Evolutionary conservation across 306 rosid genomes (phyloP).

Genomic region (Gastrolobium villosum): DNA sequence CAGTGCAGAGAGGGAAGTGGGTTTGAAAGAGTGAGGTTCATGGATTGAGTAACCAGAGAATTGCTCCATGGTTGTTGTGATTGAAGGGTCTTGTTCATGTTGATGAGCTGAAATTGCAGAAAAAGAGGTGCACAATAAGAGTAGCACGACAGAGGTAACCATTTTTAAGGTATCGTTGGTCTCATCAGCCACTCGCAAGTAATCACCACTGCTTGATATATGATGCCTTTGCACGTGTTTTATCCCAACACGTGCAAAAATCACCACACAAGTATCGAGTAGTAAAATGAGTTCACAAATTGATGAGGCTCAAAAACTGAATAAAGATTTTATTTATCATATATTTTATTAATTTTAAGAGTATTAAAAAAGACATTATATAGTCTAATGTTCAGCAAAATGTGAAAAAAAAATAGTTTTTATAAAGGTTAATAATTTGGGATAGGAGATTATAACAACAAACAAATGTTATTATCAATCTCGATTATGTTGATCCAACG

Average conservation of each 20-base stretch:
- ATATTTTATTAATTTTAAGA: too few relatives aligned
- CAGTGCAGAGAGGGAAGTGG: conserved; percentile 58
- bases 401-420: too few relatives aligned
- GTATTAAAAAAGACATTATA: too few relatives aligned
- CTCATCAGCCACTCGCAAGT: not conserved
- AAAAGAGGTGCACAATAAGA: conserved; percentile 46
- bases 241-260: conserved; percentile 12
- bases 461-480: too few relatives aligned
- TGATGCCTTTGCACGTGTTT: conserved; percentile 37
- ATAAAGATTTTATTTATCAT: too few relatives aligned
- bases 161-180: conserved; percentile 31
- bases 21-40: conserved; percentile 56
- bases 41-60: conserved; percentile 87
- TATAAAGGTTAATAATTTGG: too few relatives aligned
- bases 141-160: conserved; percentile 41
- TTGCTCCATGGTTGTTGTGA: conserved; percentile 83
- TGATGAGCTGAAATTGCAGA: conserved; percentile 54
- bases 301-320: too few relatives aligned
- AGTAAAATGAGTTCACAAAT: too few relatives aligned
- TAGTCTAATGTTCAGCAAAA: too few relatives aligned
- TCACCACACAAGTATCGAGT: not conserved
- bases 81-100: conserved; percentile 72
- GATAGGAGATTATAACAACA: too few relatives aligned
- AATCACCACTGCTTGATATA: not conserved
- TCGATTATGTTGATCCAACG: too few relatives aligned